A percentile compares a stretch with the other conserved stretches of the same genome.
Evolutionary conservation across 352 stramenopile species (phyloP).

Genomic region (Globisporangium orthogonon): DNA sequence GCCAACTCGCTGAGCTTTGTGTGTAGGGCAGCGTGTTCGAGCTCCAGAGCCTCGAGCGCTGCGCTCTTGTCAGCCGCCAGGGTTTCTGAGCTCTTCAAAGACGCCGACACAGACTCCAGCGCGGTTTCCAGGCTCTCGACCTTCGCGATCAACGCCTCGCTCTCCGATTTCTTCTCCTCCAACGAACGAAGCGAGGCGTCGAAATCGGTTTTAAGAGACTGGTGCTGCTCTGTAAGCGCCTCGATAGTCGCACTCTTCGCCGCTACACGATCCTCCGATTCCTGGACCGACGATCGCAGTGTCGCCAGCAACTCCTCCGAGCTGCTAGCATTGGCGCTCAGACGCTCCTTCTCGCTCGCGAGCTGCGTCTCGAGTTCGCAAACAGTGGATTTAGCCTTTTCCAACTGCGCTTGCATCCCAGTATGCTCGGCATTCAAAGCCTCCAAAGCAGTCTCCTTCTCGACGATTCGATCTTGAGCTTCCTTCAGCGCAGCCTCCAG

Average conservation of each 20-base stretch:
- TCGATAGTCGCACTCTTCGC: not conserved
- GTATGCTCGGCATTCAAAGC: not conserved
- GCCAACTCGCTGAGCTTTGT: not conserved
- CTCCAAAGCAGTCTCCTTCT: not conserved
- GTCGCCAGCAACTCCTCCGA: not conserved
- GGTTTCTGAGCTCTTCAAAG: not conserved
- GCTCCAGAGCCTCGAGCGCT: not conserved
- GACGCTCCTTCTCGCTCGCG: not conserved
- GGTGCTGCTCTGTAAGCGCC: not conserved
- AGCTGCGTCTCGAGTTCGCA: not conserved
- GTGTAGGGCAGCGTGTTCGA: not conserved
- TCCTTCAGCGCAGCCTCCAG: not conserved
- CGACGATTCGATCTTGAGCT: not conserved
- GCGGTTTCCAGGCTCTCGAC: constrained; percentile 1
- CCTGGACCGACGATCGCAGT: not conserved
- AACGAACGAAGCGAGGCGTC: not conserved
- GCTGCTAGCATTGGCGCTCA: not conserved
- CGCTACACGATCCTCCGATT: not conserved
- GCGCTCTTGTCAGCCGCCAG: not conserved
- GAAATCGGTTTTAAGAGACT: not conserved
- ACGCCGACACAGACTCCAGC: not conserved
- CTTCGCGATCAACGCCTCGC: not conserved
- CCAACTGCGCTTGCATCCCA: not conserved
- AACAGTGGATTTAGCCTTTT: not conserved
- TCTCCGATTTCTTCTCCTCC: not conserved